phyloP scores from a whole-genome alignment of 176 grass and related monocot species.

The Stipa capillata region DNA sequence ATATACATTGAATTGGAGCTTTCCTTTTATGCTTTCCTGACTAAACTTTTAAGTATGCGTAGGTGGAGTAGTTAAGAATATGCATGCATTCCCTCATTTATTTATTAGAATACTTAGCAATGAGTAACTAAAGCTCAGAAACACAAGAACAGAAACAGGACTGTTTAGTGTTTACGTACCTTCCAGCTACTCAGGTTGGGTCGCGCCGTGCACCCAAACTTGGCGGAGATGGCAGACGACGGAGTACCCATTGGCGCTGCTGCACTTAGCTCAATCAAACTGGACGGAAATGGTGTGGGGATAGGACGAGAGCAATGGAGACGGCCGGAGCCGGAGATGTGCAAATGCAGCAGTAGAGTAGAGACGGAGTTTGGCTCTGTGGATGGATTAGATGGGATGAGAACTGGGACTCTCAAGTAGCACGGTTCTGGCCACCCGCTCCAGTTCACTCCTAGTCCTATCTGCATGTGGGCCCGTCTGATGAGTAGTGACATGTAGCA shows the following conservation, averaged over 20 bases:
- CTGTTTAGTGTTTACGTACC: too few relatives aligned
- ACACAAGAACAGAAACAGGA: neutral
- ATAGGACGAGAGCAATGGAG: neutral
- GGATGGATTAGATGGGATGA: neutral
- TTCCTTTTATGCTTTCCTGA: neutral
- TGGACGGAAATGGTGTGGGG: neutral
- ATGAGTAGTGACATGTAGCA: too few relatives aligned
- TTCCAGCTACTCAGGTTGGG: neutral
- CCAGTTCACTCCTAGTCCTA: neutral
- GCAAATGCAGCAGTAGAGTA: neutral
- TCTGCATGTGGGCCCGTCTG: neutral
- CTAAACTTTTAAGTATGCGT: neutral
- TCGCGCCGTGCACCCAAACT: neutral
- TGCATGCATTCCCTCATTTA: too few relatives aligned
- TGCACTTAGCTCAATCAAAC: neutral
- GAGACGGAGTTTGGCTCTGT: neutral
- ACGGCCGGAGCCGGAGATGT: neutral
- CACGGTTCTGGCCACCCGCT: conserved; percentile 1
- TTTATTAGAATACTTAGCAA: too few relatives aligned
- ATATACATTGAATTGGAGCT: neutral
- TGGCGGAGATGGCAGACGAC: neutral
- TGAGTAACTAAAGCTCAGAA: too few relatives aligned
- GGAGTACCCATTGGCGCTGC: conserved; percentile 4
- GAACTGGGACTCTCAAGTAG: neutral
- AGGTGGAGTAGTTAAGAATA: too few relatives aligned